A percentile compares a stretch with the other conserved stretches of the same genome.
Evolutionary conservation across 768 basidiomycete genomes (phyloP).

Genomic region (Rhizopogon vulgaris): DNA sequence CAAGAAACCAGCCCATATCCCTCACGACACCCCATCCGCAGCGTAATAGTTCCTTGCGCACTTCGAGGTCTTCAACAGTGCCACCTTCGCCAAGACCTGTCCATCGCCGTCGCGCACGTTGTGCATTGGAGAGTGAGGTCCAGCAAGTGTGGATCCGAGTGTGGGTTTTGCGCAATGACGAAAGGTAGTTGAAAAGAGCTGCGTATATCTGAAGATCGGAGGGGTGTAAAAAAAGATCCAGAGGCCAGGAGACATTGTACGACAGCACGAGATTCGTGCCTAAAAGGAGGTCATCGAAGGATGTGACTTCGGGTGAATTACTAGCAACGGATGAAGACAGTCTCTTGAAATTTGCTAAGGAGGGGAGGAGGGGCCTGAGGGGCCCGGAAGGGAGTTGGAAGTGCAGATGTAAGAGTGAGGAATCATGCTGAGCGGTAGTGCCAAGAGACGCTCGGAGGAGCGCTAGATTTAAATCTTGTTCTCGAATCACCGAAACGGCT

Average conservation of each 20-base stretch:
- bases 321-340: slow-evolving; percentile 38
- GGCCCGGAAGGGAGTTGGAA: slow-evolving; percentile 81
- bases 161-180: slow-evolving; percentile 80
- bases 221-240: slow-evolving; percentile 82
- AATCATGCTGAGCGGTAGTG: slow-evolving; percentile 83
- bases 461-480: slow-evolving; percentile 85
- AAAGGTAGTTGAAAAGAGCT: slow-evolving; percentile 74
- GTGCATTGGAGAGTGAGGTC: slow-evolving; percentile 80
- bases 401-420: slow-evolving; percentile 62
- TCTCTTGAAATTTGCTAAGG: slow-evolving; percentile 37
- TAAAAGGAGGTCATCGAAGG: slow-evolving; percentile 71
- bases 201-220: slow-evolving; percentile 71
- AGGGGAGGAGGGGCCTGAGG: slow-evolving; percentile 73
- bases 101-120: slow-evolving; percentile 80
- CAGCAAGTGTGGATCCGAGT: slow-evolving; percentile 75
- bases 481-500: slow-evolving; percentile 72
- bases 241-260: slow-evolving; percentile 77
- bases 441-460: slow-evolving; percentile 84
- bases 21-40: slow-evolving; percentile 84
- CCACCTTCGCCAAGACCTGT: slow-evolving; percentile 86
- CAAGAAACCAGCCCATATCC: slow-evolving; percentile 90
- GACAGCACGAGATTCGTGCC: slow-evolving; percentile 70
- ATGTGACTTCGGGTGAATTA: slow-evolving; percentile 33
- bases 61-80: slow-evolving; percentile 61
- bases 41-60: slow-evolving; percentile 58